phyloP scores from a whole-genome alignment of 1,284 basidiomycete species.

The Austroboletus novae-zelandiae region DNA sequence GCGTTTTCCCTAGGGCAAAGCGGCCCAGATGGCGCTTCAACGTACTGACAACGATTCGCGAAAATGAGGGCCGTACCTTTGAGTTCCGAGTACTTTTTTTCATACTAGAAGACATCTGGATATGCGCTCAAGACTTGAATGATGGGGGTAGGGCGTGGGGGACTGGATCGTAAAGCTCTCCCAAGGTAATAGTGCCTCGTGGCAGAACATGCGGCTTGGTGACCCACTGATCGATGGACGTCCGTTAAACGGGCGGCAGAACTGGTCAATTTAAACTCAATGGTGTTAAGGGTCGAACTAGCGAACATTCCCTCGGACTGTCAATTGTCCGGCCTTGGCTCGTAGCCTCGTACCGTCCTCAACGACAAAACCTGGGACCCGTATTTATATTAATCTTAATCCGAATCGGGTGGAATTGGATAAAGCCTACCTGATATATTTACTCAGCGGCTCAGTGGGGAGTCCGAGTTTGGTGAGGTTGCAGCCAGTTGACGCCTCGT shows the following conservation, averaged over 20 bases:
- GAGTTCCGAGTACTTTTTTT: too few species aligned
- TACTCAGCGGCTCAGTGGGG: slow-evolving; percentile 2
- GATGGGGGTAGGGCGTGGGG: neutral
- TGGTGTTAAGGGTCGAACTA: slow-evolving; percentile 9
- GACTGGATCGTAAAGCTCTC: slow-evolving; percentile 1
- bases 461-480: neutral
- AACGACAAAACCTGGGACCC: slow-evolving; percentile 1
- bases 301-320: slow-evolving; percentile 7
- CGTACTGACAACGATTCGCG: neutral
- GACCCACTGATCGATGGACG: slow-evolving; percentile 13
- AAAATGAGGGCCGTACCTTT: neutral
- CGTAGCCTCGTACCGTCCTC: slow-evolving; percentile 1
- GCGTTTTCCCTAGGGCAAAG: slow-evolving; percentile 4
- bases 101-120: neutral
- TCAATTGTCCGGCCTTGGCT: neutral
- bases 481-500: slow-evolving; percentile 1
- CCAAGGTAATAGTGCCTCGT: slow-evolving; percentile 18
- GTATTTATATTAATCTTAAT: neutral
- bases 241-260: slow-evolving; percentile 1
- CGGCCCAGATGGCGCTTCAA: slow-evolving; percentile 5
- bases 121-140: neutral
- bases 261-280: neutral
- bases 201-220: slow-evolving; percentile 22
- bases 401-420: slow-evolving; percentile 5
- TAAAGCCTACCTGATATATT: slow-evolving; percentile 11